Evolutionary conservation across 2,329 filamentous ascomycete genomes (phyloP), one percentile per base, ranked within the genome.

Genomic region (Basipetospora chlamydospora): DNA sequence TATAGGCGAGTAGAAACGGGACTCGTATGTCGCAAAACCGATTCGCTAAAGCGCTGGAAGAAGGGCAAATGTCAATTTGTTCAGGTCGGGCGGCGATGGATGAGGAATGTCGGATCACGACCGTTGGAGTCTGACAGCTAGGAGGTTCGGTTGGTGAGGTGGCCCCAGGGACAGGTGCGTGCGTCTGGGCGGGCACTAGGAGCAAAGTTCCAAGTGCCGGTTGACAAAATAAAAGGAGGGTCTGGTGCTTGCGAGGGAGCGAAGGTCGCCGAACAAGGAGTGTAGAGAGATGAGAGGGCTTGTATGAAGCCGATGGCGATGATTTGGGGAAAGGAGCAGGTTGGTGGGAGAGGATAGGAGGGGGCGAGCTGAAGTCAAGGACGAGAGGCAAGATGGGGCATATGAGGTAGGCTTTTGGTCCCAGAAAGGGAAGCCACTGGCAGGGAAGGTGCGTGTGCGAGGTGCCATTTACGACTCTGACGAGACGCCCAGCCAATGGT

Each of bases 331-430:
- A 35, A 26, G 39, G 45, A 44, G 47, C 46, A 47, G 53, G 55
- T 54, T 56, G 53, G 46, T 51, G 52, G 52, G 48, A 56, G 44
- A 38, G 39, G 42, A 50, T 47, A 53, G 55, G 61, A 61, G 55
- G 54, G 51, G n/a, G n/a, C n/a, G 57, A 54, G 48, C 55, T 53
- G 50, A 47, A 50, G 50, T 51, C 51, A 50, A 52, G 48, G 53
- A 63, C 59, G 59, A 60, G n/a, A 54, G 57, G 49, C 54, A 46
- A 51, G 47, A 42, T 47, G 48, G 52, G 55, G 52, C 48, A n/a
- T n/a, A n/a, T n/a, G n/a, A n/a, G n/a, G 46, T 43, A 42, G 42
- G 44, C 47, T 35, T 35, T 21, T 35, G 33, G n/a, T n/a, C n/a
- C n/a, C n/a, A n/a, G n/a, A n/a, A n/a, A n/a, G n/a, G n/a, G n/a